Base-by-base conservation (phyloP, 345 rosid species). In the Citrus glauca region DNA sequence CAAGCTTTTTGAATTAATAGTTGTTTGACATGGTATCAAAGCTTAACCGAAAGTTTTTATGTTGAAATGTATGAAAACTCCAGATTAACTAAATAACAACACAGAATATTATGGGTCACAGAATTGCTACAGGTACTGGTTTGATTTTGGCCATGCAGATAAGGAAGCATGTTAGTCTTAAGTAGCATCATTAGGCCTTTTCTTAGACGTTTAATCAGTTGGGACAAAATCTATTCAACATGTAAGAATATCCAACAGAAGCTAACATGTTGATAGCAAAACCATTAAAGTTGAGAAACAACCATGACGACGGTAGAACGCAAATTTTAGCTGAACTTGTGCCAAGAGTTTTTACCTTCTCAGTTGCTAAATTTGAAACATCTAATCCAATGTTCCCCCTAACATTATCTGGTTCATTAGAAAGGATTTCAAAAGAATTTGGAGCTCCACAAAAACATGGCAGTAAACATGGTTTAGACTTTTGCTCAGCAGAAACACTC, bases 401-500 rank as follows among this genome's bases (percentile, higher is more conserved):
- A 30, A 74, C 77, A 83, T 70, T 78, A 24, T 81, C 90, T 77
- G 79, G 35, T 75, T 89, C 87, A 66, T 76, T 59, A 10, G 89
- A 19, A 40, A 93, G 90, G 69, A 87, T 83, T 65, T 89, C 81
- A 81, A 92, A 95, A 66, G 96, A 86, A 80, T 76, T 79, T 73
- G 91, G 76, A 73, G 82, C 35, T 83, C 82, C 88, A 75, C 91
- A 60, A 84, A 79, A 83, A 80, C 96, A 88, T 68, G 88, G 79
- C 74, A 82, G 68, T 70, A 87, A 82, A 73, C 76, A 66, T 42
- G 82, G 76, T 27, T 66, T 85, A 83, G 84, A 83, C 13, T 77
- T 78, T 79, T 80, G 42, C 14, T 79, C 93, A 71, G 79, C 24
- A 53, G 90, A 78, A 80, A 82, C 89, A 82, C 80, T 66, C 59